Percentiles rank a stretch among this genome's conserved stretches.
These are phyloP conservation scores for Capronia americana DNA, from an alignment of 2,329 filamentous ascomycete species.

Conservation along the genomic window DNA sequence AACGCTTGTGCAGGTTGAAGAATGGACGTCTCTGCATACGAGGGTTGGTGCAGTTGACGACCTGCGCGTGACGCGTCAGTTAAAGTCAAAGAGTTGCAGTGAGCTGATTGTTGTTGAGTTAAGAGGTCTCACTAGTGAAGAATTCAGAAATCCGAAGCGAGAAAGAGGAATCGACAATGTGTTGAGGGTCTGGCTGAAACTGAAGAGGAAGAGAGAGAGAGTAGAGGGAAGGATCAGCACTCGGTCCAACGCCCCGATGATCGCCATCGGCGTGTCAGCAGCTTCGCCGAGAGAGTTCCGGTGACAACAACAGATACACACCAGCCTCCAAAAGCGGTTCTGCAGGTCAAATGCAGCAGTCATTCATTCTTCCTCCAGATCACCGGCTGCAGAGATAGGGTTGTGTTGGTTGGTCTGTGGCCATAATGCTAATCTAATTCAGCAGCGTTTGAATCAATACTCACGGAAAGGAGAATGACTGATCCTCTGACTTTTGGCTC, in stretches of 20 bases:
- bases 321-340: background rate
- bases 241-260: background rate
- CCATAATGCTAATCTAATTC: background rate
- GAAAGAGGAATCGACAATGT: background rate
- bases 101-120: background rate
- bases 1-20: background rate
- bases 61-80: background rate
- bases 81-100: background rate
- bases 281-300: background rate
- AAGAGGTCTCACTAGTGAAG: background rate
- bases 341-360: background rate
- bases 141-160: background rate
- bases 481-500: too few species aligned
- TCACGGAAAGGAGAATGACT: too few species aligned
- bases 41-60: background rate
- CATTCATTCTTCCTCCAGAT: background rate
- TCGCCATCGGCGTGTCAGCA: background rate
- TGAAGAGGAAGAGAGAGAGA: background rate
- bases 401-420: background rate
- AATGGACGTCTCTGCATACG: background rate
- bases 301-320: background rate
- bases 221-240: background rate
- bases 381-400: background rate
- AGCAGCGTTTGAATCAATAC: too few species aligned
- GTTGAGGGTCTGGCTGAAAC: background rate